These are phyloP conservation scores for Mycena belliarum DNA, from an alignment of 768 basidiomycete genomes.

Conservation along the genomic window DNA sequence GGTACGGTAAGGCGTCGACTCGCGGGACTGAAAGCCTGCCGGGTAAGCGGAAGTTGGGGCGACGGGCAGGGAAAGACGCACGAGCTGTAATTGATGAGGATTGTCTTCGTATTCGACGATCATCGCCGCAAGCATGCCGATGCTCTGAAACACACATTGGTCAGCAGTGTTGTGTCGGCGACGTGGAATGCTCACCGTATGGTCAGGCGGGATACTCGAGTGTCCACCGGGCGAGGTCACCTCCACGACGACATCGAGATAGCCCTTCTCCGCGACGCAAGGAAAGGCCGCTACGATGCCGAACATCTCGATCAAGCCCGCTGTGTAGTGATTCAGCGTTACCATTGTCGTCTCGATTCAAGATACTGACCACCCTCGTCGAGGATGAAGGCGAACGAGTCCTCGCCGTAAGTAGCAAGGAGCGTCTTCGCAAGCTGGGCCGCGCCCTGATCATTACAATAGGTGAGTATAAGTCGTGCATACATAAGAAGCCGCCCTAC, in stretches of 20 bases:
- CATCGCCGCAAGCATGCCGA: constrained; percentile 58
- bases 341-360: background rate
- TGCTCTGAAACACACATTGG: constrained; percentile 29
- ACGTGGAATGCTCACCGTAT: background rate
- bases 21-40: background rate
- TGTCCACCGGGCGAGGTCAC: constrained; percentile 56
- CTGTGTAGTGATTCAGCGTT: background rate
- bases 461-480: background rate
- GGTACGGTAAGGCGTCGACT: background rate
- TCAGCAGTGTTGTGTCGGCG: background rate
- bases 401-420: constrained; percentile 48
- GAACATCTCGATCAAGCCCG: constrained; percentile 16
- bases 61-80: background rate
- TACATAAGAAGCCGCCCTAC: constrained; percentile 17
- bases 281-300: constrained; percentile 43
- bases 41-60: too few species aligned
- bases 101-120: constrained; percentile 52
- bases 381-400: constrained; percentile 60
- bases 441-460: constrained; percentile 44
- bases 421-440: constrained; percentile 35
- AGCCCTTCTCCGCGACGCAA: constrained; percentile 55
- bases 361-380: constrained; percentile 52
- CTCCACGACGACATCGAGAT: constrained; percentile 40
- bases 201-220: constrained; percentile 50
- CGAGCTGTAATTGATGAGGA: constrained; percentile 30